These are phyloP conservation scores for Microbotryum intermedium DNA, from an alignment of 1,284 basidiomycete species.

Conservation along the genomic window DNA sequence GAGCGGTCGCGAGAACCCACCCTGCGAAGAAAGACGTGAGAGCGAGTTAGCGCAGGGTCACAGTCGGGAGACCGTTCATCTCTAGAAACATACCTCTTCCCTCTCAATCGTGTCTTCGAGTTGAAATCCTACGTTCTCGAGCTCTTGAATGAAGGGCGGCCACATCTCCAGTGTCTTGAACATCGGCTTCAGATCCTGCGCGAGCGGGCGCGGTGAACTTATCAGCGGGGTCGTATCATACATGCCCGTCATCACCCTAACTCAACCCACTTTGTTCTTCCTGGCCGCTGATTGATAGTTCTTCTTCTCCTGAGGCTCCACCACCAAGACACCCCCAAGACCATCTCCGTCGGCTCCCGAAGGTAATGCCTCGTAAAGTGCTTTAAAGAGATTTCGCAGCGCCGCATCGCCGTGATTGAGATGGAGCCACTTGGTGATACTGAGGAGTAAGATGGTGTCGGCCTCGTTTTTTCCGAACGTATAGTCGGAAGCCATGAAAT, in stretches of 20 bases:
- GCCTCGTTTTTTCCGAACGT: background rate
- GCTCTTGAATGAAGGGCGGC: constrained; percentile 21
- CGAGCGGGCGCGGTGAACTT: background rate
- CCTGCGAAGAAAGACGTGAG: background rate
- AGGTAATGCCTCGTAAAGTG: constrained; percentile 10
- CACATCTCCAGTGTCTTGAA: constrained; percentile 13
- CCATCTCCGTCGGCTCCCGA: too few species aligned
- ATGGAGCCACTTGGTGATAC: constrained; percentile 31
- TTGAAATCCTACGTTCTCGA: constrained; percentile 15
- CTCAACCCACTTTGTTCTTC: constrained; percentile 16
- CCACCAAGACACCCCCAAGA: constrained; percentile 14
- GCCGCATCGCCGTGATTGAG: constrained; percentile 27
- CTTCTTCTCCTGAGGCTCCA: constrained; percentile 29
- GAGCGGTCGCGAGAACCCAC: constrained; percentile 26
- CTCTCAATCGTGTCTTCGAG: constrained; percentile 18
- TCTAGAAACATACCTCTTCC: constrained; percentile 10
- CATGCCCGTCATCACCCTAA: constrained; percentile 2
- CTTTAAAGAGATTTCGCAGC: constrained; percentile 11
- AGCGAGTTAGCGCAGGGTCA: background rate
- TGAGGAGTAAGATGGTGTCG: constrained; percentile 24
- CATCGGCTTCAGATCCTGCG: too few species aligned
- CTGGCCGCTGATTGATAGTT: constrained; percentile 25
- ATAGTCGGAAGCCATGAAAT: constrained; percentile 9
- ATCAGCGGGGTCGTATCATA: background rate
- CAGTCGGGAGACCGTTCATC: background rate